A percentile compares a stretch with the other conserved stretches of the same genome.
These are phyloP conservation scores for Ophiocordyceps robertsii DNA, from an alignment of 2,329 filamentous ascomycete genomes.

Conservation along the genomic window DNA sequence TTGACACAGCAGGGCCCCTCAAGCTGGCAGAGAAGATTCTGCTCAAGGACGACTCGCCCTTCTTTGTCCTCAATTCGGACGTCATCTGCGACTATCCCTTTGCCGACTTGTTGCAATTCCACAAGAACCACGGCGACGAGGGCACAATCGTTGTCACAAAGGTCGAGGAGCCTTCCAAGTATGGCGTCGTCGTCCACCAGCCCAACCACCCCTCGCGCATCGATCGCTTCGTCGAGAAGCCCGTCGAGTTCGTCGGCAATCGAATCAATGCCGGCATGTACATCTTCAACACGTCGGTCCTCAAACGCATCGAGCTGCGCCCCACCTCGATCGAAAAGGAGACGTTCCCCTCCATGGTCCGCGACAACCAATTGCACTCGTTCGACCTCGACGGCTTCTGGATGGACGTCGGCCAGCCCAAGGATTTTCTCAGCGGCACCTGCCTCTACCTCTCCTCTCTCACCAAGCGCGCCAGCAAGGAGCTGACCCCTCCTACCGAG, in stretches of 20 bases:
- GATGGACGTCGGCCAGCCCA: constrained; percentile 99
- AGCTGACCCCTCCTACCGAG: constrained; percentile 60
- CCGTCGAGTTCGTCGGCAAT: constrained; percentile 96
- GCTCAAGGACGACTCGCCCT: constrained; percentile 83
- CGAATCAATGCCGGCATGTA: constrained; percentile 98
- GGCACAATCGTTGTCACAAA: constrained; percentile 98
- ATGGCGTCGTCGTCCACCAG: constrained; percentile 97
- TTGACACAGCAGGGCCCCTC: constrained; percentile 87
- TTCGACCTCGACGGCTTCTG: constrained; percentile 97
- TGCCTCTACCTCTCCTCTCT: constrained; percentile 92
- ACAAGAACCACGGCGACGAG: constrained; percentile 85
- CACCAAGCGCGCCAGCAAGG: constrained; percentile 77
- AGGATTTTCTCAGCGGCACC: constrained; percentile 93
- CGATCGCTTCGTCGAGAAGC: constrained; percentile 99
- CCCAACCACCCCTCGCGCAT: constrained; percentile 81
- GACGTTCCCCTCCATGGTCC: constrained; percentile 89
- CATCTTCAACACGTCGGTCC: constrained; percentile 86
- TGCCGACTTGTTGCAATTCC: constrained; percentile 77
- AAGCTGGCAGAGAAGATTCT: constrained; percentile 91
- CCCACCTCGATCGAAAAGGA: constrained; percentile 98
- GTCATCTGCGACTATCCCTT: constrained; percentile 98
- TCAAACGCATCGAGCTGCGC: constrained; percentile 85
- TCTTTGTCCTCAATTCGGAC: constrained; percentile 98
- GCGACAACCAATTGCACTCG: constrained; percentile 82
- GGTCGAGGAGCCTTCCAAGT: constrained; percentile 97